These are phyloP conservation scores for Wickerhamomyces bovis DNA, from an alignment of 805 yeast species.

Conservation along the genomic window DNA sequence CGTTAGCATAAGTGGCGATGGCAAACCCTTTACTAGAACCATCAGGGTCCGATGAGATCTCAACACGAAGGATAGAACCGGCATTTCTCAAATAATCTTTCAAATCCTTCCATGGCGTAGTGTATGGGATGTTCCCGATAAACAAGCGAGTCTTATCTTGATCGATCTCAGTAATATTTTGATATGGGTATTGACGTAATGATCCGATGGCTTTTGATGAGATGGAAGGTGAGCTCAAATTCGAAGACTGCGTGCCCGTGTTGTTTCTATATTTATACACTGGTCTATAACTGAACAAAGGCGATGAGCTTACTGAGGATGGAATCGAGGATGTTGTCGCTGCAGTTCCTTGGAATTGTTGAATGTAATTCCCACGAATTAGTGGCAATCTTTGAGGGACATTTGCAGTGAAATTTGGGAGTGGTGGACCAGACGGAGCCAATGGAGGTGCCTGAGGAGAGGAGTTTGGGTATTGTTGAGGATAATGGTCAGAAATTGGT, in stretches of 20 bases:
- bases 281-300: neutral
- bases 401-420: neutral
- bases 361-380: neutral
- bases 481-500: neutral
- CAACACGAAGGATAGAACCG: conserved; percentile 25
- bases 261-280: neutral
- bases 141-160: conserved; percentile 35
- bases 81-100: conserved; percentile 30
- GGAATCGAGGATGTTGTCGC: neutral
- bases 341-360: neutral
- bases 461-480: neutral
- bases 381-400: neutral
- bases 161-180: conserved; percentile 17
- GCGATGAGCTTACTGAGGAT: neutral
- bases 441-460: neutral
- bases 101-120: conserved; percentile 33
- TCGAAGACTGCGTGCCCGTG: neutral
- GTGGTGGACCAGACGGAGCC: neutral
- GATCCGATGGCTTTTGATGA: conserved; percentile 14
- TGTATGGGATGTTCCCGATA: conserved; percentile 51
- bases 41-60: conserved; percentile 30
- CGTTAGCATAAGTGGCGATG: conserved; percentile 45
- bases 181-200: conserved; percentile 21
- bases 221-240: conserved; percentile 9
- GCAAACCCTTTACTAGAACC: conserved; percentile 58